Percentiles rank a stretch among this genome's conserved stretches.
phyloP scores from a whole-genome alignment of 2,329 filamentous ascomycete genomes.

The Penicillium decumbens region DNA sequence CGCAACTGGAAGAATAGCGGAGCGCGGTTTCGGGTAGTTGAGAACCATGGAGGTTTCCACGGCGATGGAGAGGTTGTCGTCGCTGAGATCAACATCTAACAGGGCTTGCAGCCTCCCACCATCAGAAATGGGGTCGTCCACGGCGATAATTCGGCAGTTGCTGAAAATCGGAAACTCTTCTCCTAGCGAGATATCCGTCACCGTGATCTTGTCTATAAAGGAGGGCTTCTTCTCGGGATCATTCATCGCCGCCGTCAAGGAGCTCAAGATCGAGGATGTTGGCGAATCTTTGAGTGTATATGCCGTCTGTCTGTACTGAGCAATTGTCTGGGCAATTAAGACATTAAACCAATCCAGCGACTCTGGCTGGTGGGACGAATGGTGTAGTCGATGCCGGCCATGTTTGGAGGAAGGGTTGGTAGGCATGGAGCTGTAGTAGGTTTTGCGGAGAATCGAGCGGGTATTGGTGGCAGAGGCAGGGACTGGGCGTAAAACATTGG shows the following conservation, averaged over 20 bases:
- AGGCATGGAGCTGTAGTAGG: conserved; percentile 73
- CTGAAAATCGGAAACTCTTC: conserved; percentile 99
- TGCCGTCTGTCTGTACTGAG: conserved; percentile 88
- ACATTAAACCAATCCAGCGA: conserved; percentile 99
- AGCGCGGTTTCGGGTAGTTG: conserved; percentile 87
- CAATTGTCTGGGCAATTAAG: conserved; percentile 90
- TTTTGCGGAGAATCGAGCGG: conserved; percentile 76
- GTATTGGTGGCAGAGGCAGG: conserved; percentile 82
- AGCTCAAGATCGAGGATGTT: conserved; percentile 65
- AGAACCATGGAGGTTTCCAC: conserved; percentile 90
- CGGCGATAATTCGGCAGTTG: conserved; percentile 92
- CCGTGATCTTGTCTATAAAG: conserved; percentile 87
- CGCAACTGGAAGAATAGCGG: conserved; percentile 86
- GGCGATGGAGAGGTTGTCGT: conserved; percentile 84
- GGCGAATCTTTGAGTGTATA: conserved; percentile 68
- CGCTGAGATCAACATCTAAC: conserved; percentile 95
- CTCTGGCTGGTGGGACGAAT: conserved; percentile 86
- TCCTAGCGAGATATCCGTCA: conserved; percentile 88
- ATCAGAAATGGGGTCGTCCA: conserved; percentile 54
- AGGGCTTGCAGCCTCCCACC: conserved; percentile 81
- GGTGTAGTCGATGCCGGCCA: conserved; percentile 41
- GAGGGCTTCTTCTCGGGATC: conserved; percentile 80
- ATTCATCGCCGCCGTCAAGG: conserved; percentile 79
- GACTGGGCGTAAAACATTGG: conserved; percentile 66
- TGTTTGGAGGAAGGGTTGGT: conserved; percentile 39